A percentile compares a stretch with the other conserved stretches of the same genome.
Evolutionary conservation across 225 moss, liverwort and hornwort species (phyloP).

Genomic region (Thuidium tamariscinum): DNA sequence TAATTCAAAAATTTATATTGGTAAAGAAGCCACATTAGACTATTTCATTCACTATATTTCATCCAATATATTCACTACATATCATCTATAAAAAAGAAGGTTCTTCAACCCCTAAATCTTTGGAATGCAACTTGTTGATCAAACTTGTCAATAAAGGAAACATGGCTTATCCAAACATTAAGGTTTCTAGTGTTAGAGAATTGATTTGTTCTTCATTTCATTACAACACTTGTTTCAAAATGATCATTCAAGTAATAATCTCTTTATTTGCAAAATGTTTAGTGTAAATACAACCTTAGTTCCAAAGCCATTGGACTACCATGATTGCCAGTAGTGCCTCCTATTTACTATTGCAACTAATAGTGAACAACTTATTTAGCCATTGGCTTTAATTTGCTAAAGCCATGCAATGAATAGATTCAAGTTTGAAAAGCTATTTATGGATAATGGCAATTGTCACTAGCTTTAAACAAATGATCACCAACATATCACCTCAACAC

Average conservation of each 20-base stretch:
- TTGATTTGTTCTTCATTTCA: background rate
- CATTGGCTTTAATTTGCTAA: background rate
- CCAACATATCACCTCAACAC: background rate
- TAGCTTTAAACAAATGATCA: background rate
- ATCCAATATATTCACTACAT: no score
- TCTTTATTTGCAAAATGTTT: background rate
- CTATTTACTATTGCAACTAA: background rate
- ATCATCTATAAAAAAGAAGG: no score
- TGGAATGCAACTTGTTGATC: no score
- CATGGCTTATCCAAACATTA: background rate
- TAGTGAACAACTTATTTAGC: background rate
- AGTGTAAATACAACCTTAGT: background rate
- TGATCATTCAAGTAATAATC: background rate
- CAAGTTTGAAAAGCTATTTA: background rate
- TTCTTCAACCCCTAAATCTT: no score
- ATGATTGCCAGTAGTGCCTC: background rate
- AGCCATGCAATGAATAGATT: background rate
- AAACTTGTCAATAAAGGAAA: no score
- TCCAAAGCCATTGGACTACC: background rate
- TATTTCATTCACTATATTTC: no score
- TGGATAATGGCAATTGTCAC: background rate
- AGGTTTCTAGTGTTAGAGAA: background rate
- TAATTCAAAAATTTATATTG: no score
- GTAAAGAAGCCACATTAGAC: no score
- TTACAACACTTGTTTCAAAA: background rate